Base-by-base conservation (phyloP, 257 asterid species). In the Solanum pennellii region DNA sequence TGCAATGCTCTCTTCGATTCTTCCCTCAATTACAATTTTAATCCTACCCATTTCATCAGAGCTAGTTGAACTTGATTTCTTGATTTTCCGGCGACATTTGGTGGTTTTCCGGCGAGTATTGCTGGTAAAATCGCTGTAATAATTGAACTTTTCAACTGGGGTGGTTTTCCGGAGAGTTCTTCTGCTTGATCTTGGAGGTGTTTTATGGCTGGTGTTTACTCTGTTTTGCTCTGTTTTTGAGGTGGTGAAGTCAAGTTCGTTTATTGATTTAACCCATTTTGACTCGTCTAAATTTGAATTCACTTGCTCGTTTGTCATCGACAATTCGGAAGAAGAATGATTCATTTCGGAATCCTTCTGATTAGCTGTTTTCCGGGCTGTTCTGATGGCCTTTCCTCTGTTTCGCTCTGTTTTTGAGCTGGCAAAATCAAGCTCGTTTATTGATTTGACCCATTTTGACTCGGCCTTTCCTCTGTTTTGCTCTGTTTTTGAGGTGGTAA, bases 1-100 rank as follows among this genome's bases (percentile, higher is more conserved):
- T 49, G 97, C 96, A 35, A 85, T 84, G 72, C 94, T 89, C 79
- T 88, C 95, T 68, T 66, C 94, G 47, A 89, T 66, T 90, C 89
- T 29, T 25, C 59, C 89, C 29, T 86, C 82, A 74, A 84, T 39
- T 29, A 39, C 52, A 83, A 41, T 6, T 37, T 72, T 18, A 85
- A 59, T 66, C 13, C 7, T 21, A 3, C 74, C 87, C 39, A 27
- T 44, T 23, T 79, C 52, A 45, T 82, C 16, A 5, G 77, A 60
- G 45, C 29, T 47, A 44, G 3, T 44, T 15, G 47, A 2, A 29
- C 79, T 56, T 37, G 13, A 7, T 85, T 33, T 39, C 85, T 82
- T 68, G 33, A 27, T 90, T 86, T 73, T 87, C 86, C 71, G 79
- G 82, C 76, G 62, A 66, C 35, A 9, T 7, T 59, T 89, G 45